Evolutionary conservation across 2,329 filamentous ascomycete genomes (phyloP).

Genomic region (Phaeomoniella chlamydospora): DNA sequence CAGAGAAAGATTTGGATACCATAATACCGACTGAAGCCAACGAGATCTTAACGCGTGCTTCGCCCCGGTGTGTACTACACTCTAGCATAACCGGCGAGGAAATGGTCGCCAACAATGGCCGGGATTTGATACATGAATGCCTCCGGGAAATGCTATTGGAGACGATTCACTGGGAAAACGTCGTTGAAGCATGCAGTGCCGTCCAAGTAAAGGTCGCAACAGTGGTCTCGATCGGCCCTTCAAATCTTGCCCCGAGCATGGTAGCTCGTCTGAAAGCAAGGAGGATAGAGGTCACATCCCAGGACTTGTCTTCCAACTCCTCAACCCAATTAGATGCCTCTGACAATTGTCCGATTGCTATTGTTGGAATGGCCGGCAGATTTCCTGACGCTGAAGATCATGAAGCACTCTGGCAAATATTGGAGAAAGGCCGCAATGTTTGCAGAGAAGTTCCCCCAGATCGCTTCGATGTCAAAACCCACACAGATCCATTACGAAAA

Average conservation of each 20-base stretch:
- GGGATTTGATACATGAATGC: conserved; percentile 16
- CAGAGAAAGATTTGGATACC: conserved; percentile 32
- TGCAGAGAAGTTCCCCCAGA: conserved; percentile 4
- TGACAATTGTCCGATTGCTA: too few species aligned
- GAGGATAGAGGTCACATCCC: conserved; percentile 9
- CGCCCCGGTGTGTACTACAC: conserved; percentile 18
- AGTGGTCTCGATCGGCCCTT: conserved; percentile 34
- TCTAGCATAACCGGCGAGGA: conserved; percentile 21
- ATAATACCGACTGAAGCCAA: conserved; percentile 27
- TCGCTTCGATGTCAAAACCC: conserved; percentile 5
- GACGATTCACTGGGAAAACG: conserved; percentile 25
- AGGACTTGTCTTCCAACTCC: conserved; percentile 18
- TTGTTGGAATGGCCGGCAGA: conserved; percentile 8
- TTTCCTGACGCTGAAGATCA: conserved; percentile 5
- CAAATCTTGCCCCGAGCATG: conserved; percentile 40
- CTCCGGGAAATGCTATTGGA: conserved; percentile 22
- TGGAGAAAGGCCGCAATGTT: conserved; percentile 7
- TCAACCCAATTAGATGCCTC: conserved; percentile 22
- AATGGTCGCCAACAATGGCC: conserved; percentile 15
- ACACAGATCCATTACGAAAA: conserved; percentile 4
- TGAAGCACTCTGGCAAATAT: conserved; percentile 8
- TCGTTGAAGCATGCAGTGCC: conserved; percentile 14
- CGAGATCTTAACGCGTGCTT: conserved; percentile 14
- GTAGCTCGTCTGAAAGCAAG: conserved; percentile 35
- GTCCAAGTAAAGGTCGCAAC: conserved; percentile 14